phyloP scores from a whole-genome alignment of 1,284 basidiomycete species.

The Tetrapyrgos nigripes region DNA sequence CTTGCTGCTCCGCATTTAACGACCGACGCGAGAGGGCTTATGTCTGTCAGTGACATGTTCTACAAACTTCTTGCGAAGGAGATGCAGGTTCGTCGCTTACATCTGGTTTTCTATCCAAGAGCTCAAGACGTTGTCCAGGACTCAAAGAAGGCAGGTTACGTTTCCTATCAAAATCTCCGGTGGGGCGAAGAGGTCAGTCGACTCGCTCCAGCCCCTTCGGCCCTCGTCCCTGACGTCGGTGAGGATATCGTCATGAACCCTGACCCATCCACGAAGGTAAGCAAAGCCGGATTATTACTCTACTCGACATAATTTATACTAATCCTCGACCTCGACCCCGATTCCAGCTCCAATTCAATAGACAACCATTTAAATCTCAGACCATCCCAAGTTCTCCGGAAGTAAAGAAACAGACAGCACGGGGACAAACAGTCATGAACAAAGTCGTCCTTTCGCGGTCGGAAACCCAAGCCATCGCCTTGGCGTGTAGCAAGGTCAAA shows the following conservation, averaged over 20 bases:
- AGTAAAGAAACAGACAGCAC: too few relatives aligned
- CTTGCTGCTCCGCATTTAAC: not conserved
- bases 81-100: not conserved
- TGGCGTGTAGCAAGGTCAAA: not conserved
- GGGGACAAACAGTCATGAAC: not conserved
- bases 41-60: not conserved
- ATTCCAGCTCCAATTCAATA: too few relatives aligned
- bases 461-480: not conserved
- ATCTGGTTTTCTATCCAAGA: too few relatives aligned
- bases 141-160: too few relatives aligned
- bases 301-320: too few relatives aligned
- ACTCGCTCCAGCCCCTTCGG: not conserved
- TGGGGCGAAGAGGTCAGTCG: not conserved
- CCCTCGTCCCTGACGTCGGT: not conserved
- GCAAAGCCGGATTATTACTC: too few relatives aligned
- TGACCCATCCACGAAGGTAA: not conserved
- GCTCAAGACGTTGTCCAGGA: too few relatives aligned
- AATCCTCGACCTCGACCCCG: too few relatives aligned
- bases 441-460: not conserved
- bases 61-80: not conserved
- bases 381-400: too few relatives aligned
- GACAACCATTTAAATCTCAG: too few relatives aligned
- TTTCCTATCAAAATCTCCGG: not conserved
- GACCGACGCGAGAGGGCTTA: not conserved
- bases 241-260: too few relatives aligned